Conservation (phyloP, 257 asterid genomes). For the Nicotiana knightiana region DNA sequence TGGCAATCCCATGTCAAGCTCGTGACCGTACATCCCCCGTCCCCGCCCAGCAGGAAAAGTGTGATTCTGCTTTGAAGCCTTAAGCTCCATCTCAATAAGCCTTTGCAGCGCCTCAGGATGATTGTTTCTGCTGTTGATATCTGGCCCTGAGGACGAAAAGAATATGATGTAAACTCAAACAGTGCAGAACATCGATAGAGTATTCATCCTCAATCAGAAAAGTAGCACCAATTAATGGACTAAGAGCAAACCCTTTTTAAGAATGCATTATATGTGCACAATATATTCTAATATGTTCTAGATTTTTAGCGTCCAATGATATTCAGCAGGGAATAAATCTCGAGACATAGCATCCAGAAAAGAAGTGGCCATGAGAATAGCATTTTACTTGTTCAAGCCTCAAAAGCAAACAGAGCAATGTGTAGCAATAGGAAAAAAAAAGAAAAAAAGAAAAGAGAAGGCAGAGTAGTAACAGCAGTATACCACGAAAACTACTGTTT, state of each 20-base stretch:
- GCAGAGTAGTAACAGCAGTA: neutral
- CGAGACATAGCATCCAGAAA: neutral
- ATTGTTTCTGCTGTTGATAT: constrained; percentile 28
- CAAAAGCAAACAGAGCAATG: neutral
- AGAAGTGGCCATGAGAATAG: neutral
- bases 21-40: constrained; percentile 54
- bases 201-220: constrained; percentile 3
- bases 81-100: constrained; percentile 70
- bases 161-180: neutral
- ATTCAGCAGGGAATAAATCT: neutral
- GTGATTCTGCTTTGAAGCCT: constrained; percentile 59
- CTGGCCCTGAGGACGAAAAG: constrained; percentile 9
- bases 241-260: neutral
- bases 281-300: neutral
- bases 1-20: constrained; percentile 56
- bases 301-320: neutral
- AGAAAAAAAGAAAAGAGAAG: neutral
- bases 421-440: neutral
- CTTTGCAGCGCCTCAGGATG: constrained; percentile 72
- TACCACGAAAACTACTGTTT: neutral
- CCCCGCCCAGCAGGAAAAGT: constrained; percentile 39
- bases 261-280: neutral
- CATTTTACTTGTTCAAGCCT: neutral
- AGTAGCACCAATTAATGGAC: neutral
- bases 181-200: neutral